Conservation (phyloP, 306 rosid genomes). For the Cucurbita maxima region DNA sequence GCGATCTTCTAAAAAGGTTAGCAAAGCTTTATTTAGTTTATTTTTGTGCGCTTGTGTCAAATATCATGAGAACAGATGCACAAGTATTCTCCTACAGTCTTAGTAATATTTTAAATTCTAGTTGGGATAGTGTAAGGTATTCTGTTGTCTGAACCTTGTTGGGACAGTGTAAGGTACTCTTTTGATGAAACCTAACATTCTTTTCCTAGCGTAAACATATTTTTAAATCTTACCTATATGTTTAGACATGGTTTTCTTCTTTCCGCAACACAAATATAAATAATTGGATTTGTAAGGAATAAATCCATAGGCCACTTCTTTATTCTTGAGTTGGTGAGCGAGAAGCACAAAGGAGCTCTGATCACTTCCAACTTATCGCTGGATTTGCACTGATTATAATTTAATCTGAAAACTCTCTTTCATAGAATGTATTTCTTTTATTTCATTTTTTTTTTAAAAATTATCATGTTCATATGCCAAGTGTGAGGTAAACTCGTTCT, state of each 20-base stretch:
- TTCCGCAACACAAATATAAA: background rate
- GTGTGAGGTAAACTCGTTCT: background rate
- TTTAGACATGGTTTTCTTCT: background rate
- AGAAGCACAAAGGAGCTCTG: background rate
- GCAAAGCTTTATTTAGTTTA: background rate
- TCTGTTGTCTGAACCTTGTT: background rate
- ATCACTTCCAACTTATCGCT: background rate
- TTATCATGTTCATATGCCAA: background rate
- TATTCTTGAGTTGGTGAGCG: background rate
- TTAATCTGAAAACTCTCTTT: background rate
- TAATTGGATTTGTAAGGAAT: background rate
- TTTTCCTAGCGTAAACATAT: background rate
- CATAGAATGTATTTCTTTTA: background rate
- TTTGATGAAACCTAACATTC: background rate
- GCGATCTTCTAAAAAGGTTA: conserved; percentile 71
- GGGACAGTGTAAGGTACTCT: background rate
- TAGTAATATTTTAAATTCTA: background rate
- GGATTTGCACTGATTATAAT: background rate
- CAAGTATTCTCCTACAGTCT: background rate
- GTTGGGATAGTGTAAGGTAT: background rate
- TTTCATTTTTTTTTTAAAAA: background rate
- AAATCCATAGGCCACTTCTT: background rate
- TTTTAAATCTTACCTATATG: background rate
- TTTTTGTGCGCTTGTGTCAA: background rate
- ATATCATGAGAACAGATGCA: background rate